Base-by-base conservation (phyloP, 192 early-diverging fungal genomes). In the Linderina pennispora region DNA sequence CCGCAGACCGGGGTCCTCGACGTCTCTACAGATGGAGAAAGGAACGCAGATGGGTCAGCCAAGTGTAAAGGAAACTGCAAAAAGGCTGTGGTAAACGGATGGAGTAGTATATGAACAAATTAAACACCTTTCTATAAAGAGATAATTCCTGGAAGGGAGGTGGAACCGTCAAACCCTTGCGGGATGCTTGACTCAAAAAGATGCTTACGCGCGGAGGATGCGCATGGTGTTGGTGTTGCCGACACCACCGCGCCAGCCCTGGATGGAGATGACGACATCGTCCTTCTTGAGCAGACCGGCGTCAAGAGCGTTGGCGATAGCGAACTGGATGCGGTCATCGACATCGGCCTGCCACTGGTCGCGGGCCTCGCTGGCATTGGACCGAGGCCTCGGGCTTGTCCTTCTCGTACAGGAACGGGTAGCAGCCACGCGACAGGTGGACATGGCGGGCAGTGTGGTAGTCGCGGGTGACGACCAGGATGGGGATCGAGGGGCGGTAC, bases 401-500 rank as follows among this genome's bases (percentile, higher is more conserved):
- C 56, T 74, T 74, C 65, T 66, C 44, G 55, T 89, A 89, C 44
- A 81, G 62, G 61, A 89, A 88, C 16, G 84, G 86, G 46, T 83
- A 89, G 75, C 86, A 89, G 36, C 87, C 87, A 40, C 89, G 77
- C 19, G 80, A 88, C 40, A 91, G 59, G 45, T 89, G 89, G 22
- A 87, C 76, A 21, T 85, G 73, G 45, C 88, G 81, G 15, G 85
- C 83, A 5, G 82, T 83, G 54, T 77, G 71, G 54, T 71, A 76
- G 54, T 82, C 75, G 58, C 88, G 83, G 13, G 95, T 98, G 23
- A 98, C 84, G 32, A 90, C 90, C 25, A 98, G 79, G 19, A 98
- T 94, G 17, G 93, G 91, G 35, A 86, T 80, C 42, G 82, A 76
- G 21, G 95, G 95, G 34, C 91, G 83, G 69, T 98, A 98, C 74